Conservation (phyloP, 805 yeast genomes). For the Cyberlindnera amylophila region DNA sequence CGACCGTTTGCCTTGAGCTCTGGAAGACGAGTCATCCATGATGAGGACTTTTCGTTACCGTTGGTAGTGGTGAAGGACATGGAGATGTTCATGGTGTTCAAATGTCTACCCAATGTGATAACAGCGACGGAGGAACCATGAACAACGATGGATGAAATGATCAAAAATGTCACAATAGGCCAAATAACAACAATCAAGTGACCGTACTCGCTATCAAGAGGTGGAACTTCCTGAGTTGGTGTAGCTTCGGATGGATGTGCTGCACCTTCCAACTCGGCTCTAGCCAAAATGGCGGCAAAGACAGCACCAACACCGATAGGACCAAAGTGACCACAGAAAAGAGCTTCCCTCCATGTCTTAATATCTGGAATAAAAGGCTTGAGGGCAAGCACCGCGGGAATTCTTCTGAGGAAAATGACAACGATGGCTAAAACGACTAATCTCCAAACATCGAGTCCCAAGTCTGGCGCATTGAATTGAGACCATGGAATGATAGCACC, state of each 20-base stretch:
- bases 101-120: constrained; percentile 58
- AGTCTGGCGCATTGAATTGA: constrained; percentile 53
- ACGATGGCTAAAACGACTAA: constrained; percentile 70
- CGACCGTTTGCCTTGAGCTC: constrained; percentile 56
- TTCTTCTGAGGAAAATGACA: constrained; percentile 68
- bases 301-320: constrained; percentile 95
- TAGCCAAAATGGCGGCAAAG: constrained; percentile 68
- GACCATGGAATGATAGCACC: constrained; percentile 92
- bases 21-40: constrained; percentile 87
- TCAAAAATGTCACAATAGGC: constrained; percentile 81
- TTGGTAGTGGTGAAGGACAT: constrained; percentile 80
- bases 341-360: constrained; percentile 88
- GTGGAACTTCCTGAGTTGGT: constrained; percentile 50
- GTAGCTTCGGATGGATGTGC: constrained; percentile 47
- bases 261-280: constrained; percentile 60
- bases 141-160: constrained; percentile 76
- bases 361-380: constrained; percentile 84
- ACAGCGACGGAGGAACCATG: constrained; percentile 92
- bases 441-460: constrained; percentile 78
- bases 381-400: constrained; percentile 74
- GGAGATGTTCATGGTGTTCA: constrained; percentile 73
- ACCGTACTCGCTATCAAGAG: constrained; percentile 15
- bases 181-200: constrained; percentile 48
- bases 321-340: constrained; percentile 93
- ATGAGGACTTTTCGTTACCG: constrained; percentile 46